These are phyloP conservation scores for Sarocladium brachiariae DNA, from an alignment of 2,329 filamentous ascomycete species.

Conservation along the genomic window DNA sequence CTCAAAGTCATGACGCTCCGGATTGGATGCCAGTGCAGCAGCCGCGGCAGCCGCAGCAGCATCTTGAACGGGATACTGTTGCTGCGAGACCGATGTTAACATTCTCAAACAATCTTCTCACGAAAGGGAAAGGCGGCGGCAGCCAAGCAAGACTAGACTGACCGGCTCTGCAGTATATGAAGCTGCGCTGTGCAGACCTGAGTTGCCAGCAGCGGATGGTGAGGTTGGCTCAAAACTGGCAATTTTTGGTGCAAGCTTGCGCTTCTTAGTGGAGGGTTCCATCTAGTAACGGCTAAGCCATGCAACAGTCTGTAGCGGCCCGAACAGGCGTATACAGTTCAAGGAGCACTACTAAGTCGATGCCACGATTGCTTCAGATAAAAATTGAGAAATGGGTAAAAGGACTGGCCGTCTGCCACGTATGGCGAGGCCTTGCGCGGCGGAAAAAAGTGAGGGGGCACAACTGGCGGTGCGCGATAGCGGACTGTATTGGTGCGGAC, in stretches of 20 bases:
- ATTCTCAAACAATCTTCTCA: no score
- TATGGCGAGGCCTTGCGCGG: not conserved
- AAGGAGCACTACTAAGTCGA: not conserved
- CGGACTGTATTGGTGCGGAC: conserved; percentile 2
- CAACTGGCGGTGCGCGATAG: conserved; percentile 5
- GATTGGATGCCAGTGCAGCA: conserved; percentile 21
- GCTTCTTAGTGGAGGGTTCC: conserved; percentile 36
- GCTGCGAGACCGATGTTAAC: conserved; percentile 9
- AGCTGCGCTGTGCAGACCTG: not conserved
- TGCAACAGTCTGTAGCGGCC: not conserved
- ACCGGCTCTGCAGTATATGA: conserved; percentile 18
- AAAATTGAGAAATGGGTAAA: not conserved
- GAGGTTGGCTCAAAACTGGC: conserved; percentile 20
- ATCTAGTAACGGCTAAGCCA: conserved; percentile 18
- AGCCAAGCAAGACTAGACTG: conserved; percentile 13
- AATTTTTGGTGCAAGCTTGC: conserved; percentile 38
- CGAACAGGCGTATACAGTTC: not conserved
- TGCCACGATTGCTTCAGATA: not conserved
- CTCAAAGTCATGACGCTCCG: conserved; percentile 56
- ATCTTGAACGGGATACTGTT: conserved; percentile 32
- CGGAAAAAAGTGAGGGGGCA: not conserved
- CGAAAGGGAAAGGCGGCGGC: not conserved
- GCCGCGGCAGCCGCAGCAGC: conserved; percentile 4
- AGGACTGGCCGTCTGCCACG: not conserved
- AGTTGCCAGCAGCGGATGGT: conserved; percentile 24